Percentiles rank a stretch among this genome's conserved stretches.
These are phyloP conservation scores for Aspergillus sp. DNA, from an alignment of 2,329 filamentous ascomycete genomes.

Conservation along the genomic window DNA sequence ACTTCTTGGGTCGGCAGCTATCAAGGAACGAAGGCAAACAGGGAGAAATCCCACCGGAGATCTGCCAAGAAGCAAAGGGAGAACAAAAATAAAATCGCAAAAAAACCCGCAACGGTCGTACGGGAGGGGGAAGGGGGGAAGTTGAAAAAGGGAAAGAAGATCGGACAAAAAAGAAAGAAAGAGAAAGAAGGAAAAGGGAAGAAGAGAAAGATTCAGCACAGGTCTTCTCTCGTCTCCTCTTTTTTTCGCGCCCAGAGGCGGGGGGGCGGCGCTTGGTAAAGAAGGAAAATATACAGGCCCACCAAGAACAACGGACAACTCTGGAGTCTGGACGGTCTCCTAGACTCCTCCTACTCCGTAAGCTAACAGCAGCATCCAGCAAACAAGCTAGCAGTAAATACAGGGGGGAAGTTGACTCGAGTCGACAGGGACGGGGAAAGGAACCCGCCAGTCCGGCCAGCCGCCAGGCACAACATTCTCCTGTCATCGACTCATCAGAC, in stretches of 20 bases:
- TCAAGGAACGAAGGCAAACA: constrained; percentile 1
- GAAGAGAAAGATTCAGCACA: background rate
- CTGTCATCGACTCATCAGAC: background rate
- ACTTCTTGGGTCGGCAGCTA: constrained; percentile 9
- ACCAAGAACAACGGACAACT: background rate
- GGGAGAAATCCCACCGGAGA: background rate
- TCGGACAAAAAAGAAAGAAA: constrained; percentile 3
- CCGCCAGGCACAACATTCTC: background rate
- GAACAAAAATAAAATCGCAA: constrained; percentile 1
- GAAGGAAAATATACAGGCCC: background rate
- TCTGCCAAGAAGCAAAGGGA: constrained; percentile 7
- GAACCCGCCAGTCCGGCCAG: background rate
- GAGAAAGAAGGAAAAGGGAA: constrained; percentile 2
- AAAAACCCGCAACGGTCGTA: background rate
- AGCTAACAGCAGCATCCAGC: background rate
- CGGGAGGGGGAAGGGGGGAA: background rate
- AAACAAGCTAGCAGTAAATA: background rate
- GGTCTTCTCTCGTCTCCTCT: background rate
- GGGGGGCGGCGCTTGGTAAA: background rate
- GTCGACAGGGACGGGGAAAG: background rate
- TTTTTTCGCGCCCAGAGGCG: background rate
- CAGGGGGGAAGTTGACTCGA: too few relatives aligned
- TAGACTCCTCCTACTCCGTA: background rate
- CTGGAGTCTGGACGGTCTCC: background rate
- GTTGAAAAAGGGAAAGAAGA: constrained; percentile 7